Base-by-base conservation (phyloP, 805 yeast genomes). In the Spathaspora passalidarum region DNA sequence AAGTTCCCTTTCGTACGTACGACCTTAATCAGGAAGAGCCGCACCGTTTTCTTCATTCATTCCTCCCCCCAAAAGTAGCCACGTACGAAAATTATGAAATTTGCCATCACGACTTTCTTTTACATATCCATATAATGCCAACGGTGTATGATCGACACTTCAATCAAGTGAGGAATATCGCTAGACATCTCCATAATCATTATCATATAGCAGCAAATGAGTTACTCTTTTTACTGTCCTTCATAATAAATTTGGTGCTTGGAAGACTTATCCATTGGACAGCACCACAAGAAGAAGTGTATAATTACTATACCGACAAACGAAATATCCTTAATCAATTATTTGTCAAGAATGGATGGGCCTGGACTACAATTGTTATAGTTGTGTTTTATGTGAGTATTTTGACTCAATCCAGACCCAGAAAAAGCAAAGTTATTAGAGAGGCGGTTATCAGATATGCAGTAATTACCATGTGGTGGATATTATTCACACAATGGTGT, bases 301-400 rank as follows among this genome's bases (percentile, higher is more conserved):
- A 71, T 63, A 71, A 75, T 52, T 77, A 75, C 63, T 78, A 72
- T 62, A 76, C 78, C 42, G 71, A 81, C 46, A 89, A 88, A 65
- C 74, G 78, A 42, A 89, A 88, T 59, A 25, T 89, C 14, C 59
- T 91, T 49, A 92, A 92, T 63, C 75, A 75, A 17, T 40, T 76
- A 5, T 88, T 94, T 60, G 97, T 92, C 32, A 94, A 92, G 57
- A 76, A 75, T 20, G 98, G 97, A 2, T 94, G 98, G 98, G 73
- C 80, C 13, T 94, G 97, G 98, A 90, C 96, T 8, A 56, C 76
- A 2, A 17, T 62, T 2, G 60, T 49, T 13, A 48, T 68, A 11
- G 50, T 53, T 1, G 40, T 54, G 8, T 72, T 68, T 48, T 69
- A 32, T 32, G 47, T 8, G 16, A 38, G 32, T 38, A 40, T 20